Base-by-base conservation (phyloP, 192 early-diverging fungal genomes). In the Coemansia sp. region DNA sequence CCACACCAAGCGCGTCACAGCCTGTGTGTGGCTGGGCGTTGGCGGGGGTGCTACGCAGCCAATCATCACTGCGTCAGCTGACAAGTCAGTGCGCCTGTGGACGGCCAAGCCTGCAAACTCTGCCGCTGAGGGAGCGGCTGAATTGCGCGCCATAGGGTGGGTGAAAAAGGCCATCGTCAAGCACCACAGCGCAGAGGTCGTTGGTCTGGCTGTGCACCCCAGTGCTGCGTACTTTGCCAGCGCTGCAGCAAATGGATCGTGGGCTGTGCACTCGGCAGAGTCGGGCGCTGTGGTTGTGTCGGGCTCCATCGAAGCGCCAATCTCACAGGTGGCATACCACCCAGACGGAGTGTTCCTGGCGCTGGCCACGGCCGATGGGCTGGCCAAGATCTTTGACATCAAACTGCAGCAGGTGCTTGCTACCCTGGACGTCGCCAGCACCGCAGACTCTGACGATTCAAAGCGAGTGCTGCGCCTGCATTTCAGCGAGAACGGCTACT, bases 401-500 rank as follows among this genome's bases (percentile, higher is more conserved):
- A 92, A 87, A 60, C 76, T 72, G 22, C 50, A 54, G 76, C 82
- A 57, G 82, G 81, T 58, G 74, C 81, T 71, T 72, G 88, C 53
- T 56, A 86, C 68, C 35, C 70, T 70, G 12, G 72, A 72, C 37
- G 56, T 54, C 0, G 46, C 57, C n/a, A 62, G 37, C 33, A 34
- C 38, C 1, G 58, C 68, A 15, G 70, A 69, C 21, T 36, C 15
- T 22, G 68, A 42, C 4, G 18, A 58, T 4, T 40, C 5, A 9
- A 56, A 42, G 19, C 24, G 1, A 8, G 80, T 93, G 61, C 86
- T 80, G 40, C 84, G 88, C 18, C 70, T 98, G 65, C 73, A 89
- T 12, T 97, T 98, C 66, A 89, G 88, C 44, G 95, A 97, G 58
- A 97, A 97, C 72, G 96, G 96, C 35, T 98, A 97, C 72, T 82